Base-by-base conservation (phyloP, 2,329 filamentous ascomycete species). In the Xylariaceae sp. region DNA sequence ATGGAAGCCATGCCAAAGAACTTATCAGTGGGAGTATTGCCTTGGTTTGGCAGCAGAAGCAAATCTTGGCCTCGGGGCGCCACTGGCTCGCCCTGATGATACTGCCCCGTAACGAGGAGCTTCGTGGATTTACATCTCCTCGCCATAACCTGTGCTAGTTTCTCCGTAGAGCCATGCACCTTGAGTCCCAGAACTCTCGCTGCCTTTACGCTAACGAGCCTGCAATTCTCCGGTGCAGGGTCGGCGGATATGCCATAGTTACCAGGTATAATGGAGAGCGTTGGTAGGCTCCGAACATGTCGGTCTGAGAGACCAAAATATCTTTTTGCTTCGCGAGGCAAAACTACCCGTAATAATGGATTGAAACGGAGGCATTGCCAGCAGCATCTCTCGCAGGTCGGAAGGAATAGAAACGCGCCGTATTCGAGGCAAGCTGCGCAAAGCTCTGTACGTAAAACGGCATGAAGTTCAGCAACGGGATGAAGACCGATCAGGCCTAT, bases 361-460 rank as follows among this genome's bases (percentile, higher is more conserved):
- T 44, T 36, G 37, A 39, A 29, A 8, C 8, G 29, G 29, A 46
- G 30, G 32, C 41, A 51, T 39, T 45, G 15, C 30, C 29, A 51
- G 9, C 49, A 51, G 19, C 41, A 46, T 46, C 49, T 45, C 30
- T 45, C 26, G 32, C 41, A 45, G 19, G 3, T 45, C 13, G 30
- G 41, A 37, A 51, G 41, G 41, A 45, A 51, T n/a, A 51, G 41
- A 40, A 46, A 51, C 19, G 41, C 29, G 30, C 49, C 49, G 22
- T 36, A 51, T 18, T 37, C 5, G 19, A 3, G 12, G 41, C 49
- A 51, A 32, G 6, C 12, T 7, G 32, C n/a, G 15, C 49, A 51
- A 2, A 16, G 2, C 7, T 45, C 40, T 16, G 41, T n/a, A 9
- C 41, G 49, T 19, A 51, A 39, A 19, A 15, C 22, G 5, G 40